A percentile compares a stretch with the other conserved stretches of the same genome.
Conservation (phyloP, 139 green algal genomes). For the Desmodesmus armatus region DNA sequence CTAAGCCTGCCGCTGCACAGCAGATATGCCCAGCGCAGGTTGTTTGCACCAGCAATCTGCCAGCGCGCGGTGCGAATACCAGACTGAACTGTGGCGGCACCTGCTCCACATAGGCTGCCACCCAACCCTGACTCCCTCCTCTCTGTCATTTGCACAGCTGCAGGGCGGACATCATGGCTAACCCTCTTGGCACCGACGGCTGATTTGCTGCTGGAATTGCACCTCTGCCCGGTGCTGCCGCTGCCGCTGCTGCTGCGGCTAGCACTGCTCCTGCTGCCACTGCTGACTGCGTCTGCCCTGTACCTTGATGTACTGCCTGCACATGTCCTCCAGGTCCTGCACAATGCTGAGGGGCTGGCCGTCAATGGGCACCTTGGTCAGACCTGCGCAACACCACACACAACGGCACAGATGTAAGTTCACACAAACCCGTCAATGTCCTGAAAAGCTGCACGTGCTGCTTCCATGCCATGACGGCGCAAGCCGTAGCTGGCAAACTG, state of each 20-base stretch:
- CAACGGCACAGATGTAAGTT: background rate
- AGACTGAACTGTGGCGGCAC: too few species aligned
- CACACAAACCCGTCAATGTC: background rate
- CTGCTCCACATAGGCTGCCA: too few species aligned
- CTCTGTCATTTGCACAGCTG: too few species aligned
- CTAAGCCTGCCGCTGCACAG: too few species aligned
- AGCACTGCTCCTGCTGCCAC: background rate
- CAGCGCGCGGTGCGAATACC: too few species aligned
- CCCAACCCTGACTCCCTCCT: too few species aligned
- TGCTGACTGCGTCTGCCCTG: background rate
- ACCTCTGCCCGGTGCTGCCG: background rate
- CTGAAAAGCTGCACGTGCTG: background rate
- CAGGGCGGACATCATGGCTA: too few species aligned
- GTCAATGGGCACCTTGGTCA: slow-evolving; percentile 98
- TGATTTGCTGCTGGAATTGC: background rate
- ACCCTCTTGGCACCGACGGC: too few species aligned
- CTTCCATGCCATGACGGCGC: background rate
- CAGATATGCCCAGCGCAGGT: too few species aligned
- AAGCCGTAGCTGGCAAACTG: too few species aligned
- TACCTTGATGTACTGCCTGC: slow-evolving; percentile 89
- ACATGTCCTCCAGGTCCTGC: slow-evolving; percentile 96
- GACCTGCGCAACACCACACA: slow-evolving; percentile 60
- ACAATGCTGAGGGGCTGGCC: slow-evolving; percentile 96
- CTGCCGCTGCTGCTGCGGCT: background rate
- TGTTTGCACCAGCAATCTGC: background rate